These are phyloP conservation scores for Globisporangium echinulatum DNA, from an alignment of 352 stramenopile genomes.

Conservation along the genomic window DNA sequence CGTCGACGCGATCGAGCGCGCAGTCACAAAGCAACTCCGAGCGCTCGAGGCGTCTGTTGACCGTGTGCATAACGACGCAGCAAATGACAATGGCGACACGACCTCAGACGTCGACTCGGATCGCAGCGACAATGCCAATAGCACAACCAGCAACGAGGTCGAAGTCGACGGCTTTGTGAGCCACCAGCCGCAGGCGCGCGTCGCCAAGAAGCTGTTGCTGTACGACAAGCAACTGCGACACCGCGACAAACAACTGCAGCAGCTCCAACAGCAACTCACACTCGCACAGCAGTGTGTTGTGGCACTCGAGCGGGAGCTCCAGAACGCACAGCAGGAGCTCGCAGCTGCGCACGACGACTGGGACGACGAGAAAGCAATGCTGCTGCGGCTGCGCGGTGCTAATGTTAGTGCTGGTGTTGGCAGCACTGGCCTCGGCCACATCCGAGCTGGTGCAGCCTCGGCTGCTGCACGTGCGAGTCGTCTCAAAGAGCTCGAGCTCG, in stretches of 20 bases:
- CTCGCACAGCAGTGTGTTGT: conserved; percentile 21
- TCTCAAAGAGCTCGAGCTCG: conserved; percentile 26
- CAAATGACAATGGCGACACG: not conserved
- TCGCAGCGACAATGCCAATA: conserved; percentile 9
- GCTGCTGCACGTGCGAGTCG: conserved; percentile 4
- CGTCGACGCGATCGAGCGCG: conserved; percentile 22
- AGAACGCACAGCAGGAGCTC: conserved; percentile 38
- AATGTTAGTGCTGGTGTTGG: not conserved
- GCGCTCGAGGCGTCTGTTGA: conserved; percentile 10
- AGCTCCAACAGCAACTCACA: conserved; percentile 19
- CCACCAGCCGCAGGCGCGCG: conserved; percentile 31
- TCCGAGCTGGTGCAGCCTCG: not conserved
- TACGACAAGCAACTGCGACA: conserved; percentile 40
- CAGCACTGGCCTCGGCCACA: not conserved
- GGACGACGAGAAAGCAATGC: conserved; percentile 52
- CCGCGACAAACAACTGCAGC: conserved; percentile 31
- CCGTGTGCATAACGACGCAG: conserved; percentile 8
- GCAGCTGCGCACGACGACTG: conserved; percentile 44
- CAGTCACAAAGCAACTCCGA: conserved; percentile 20
- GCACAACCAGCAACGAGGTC: conserved; percentile 11
- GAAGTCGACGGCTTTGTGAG: conserved; percentile 29
- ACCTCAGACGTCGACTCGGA: conserved; percentile 2
- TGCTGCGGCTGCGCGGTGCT: conserved; percentile 35
- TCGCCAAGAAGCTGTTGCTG: conserved; percentile 49
- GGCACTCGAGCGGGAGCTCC: conserved; percentile 26